A percentile compares a stretch with the other conserved stretches of the same genome.
These are phyloP conservation scores for Aspergillus sojae DNA, from an alignment of 2,329 filamentous ascomycete species.

Conservation along the genomic window DNA sequence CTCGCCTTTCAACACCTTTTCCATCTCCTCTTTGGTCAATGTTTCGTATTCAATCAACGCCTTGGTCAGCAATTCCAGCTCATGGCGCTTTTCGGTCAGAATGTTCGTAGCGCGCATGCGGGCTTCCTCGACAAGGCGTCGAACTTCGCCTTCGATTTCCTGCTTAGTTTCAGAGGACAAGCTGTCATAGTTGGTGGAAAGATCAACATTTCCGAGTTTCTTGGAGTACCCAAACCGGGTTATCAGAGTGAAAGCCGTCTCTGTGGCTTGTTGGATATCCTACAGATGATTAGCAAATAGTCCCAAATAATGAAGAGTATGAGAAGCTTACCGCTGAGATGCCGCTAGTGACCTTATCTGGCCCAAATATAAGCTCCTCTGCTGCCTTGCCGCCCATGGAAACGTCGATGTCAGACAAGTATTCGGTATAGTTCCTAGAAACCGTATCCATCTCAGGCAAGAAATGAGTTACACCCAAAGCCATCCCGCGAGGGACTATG, in stretches of 20 bases:
- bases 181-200: slow-evolving; percentile 75
- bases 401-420: slow-evolving; percentile 77
- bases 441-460: slow-evolving; percentile 93
- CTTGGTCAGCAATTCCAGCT: slow-evolving; percentile 84
- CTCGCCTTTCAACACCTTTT: slow-evolving; percentile 85
- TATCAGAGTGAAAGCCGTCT: slow-evolving; percentile 83
- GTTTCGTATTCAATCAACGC: slow-evolving; percentile 95
- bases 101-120: slow-evolving; percentile 73
- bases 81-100: slow-evolving; percentile 73
- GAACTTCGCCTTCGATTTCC: slow-evolving; percentile 85
- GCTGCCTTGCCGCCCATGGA: slow-evolving; percentile 83
- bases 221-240: slow-evolving; percentile 88
- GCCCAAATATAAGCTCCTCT: slow-evolving; percentile 87
- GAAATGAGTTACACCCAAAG: slow-evolving; percentile 83
- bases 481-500: slow-evolving; percentile 85
- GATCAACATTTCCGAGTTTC: slow-evolving; percentile 85
- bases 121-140: slow-evolving; percentile 79
- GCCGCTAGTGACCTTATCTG: slow-evolving; percentile 89
- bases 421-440: slow-evolving; percentile 82
- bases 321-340: slow-evolving; percentile 68
- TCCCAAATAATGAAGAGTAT: not conserved
- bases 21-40: slow-evolving; percentile 82
- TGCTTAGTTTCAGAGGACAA: slow-evolving; percentile 86
- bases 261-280: slow-evolving; percentile 84
- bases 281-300: slow-evolving; percentile 38